Conservation (phyloP, 768 basidiomycete genomes). For the Serendipita sp. region DNA sequence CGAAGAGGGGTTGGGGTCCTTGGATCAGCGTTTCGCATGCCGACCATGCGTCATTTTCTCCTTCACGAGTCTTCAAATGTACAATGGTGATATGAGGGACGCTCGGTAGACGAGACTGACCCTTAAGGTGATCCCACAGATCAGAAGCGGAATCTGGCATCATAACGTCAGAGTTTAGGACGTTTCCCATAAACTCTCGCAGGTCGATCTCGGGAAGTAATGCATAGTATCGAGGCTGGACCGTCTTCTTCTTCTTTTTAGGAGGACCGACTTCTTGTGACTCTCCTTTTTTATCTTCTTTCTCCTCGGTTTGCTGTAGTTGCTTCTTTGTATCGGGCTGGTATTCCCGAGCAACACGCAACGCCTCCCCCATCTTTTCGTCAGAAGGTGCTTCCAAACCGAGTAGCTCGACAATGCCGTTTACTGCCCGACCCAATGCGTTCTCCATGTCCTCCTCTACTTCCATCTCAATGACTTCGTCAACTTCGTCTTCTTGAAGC, state of each 20-base stretch:
- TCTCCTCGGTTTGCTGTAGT: not conserved
- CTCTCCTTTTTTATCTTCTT: constrained; percentile 14
- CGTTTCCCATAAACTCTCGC: constrained; percentile 26
- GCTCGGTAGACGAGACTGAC: constrained; percentile 30
- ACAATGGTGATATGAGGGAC: constrained; percentile 79
- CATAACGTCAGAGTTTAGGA: constrained; percentile 22
- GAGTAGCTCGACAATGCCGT: constrained; percentile 39
- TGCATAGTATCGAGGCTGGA: constrained; percentile 51
- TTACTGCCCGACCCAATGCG: constrained; percentile 40
- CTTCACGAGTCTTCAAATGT: constrained; percentile 39
- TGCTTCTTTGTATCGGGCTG: constrained; percentile 20
- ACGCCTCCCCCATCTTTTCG: constrained; percentile 38
- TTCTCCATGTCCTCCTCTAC: constrained; percentile 37
- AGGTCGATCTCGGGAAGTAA: constrained; percentile 62
- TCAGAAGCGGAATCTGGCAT: constrained; percentile 18
- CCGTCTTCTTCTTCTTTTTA: constrained; percentile 18
- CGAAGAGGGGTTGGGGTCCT: constrained; percentile 35
- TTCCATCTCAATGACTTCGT: constrained; percentile 51
- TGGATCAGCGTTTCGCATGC: constrained; percentile 29
- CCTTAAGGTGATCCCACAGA: constrained; percentile 36
- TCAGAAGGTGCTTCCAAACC: constrained; percentile 35
- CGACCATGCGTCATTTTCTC: constrained; percentile 32
- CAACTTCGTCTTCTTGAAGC: constrained; percentile 46
- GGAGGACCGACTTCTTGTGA: constrained; percentile 15
- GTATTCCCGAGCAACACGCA: constrained; percentile 29